A percentile compares a stretch with the other conserved stretches of the same genome.
These are phyloP conservation scores for Anthracocystis panici-leucophaei DNA, from an alignment of 1,284 basidiomycete genomes.

Conservation along the genomic window DNA sequence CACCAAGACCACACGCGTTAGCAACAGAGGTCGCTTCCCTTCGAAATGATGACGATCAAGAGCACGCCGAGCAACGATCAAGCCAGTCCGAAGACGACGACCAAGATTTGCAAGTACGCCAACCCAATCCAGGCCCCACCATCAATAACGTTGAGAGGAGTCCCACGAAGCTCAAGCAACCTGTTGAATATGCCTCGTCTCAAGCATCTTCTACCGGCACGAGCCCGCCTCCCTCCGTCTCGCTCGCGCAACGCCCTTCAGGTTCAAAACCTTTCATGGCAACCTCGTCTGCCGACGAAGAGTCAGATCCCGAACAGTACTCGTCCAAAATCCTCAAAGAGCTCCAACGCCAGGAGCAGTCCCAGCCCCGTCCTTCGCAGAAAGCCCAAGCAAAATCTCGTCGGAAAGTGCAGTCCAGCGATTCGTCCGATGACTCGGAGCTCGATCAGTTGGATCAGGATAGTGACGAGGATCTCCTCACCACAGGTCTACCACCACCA, in stretches of 20 bases:
- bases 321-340: constrained; percentile 14
- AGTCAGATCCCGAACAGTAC: constrained; percentile 37
- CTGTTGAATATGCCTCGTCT: constrained; percentile 9
- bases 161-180: constrained; percentile 17
- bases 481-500: background rate
- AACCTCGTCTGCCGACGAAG: constrained; percentile 26
- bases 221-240: constrained; percentile 1
- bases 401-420: constrained; percentile 2
- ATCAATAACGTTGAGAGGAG: constrained; percentile 23
- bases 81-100: constrained; percentile 13
- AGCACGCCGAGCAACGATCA: background rate
- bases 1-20: background rate
- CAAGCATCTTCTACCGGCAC: constrained; percentile 2
- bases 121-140: constrained; percentile 20
- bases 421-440: constrained; percentile 20
- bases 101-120: constrained; percentile 27
- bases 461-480: constrained; percentile 10
- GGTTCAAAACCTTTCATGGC: background rate
- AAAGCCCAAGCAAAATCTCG: constrained; percentile 4
- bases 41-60: background rate
- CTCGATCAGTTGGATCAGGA: constrained; percentile 20
- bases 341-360: background rate
- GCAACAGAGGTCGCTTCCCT: background rate
- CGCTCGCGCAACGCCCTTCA: background rate
- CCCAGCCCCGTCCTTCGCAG: constrained; percentile 6